phyloP scores from a whole-genome alignment of 2,329 filamentous ascomycete species.

The Chaetomium strumarium region DNA sequence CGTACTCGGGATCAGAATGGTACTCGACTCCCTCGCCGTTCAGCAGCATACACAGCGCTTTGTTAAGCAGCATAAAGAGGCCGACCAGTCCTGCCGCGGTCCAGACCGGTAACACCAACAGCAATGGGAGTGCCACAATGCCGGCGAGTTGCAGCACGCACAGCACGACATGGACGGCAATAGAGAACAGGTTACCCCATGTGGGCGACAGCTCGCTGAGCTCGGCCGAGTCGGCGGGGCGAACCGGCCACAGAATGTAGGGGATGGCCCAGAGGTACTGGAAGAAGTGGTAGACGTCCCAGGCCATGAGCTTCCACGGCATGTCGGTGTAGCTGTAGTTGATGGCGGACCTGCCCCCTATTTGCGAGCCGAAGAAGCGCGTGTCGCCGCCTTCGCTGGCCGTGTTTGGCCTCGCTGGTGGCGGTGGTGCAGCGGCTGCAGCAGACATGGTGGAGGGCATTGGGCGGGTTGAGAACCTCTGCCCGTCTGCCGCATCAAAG shows the following conservation, averaged over 20 bases:
- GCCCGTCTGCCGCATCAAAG: no score
- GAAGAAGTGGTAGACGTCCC: slow-evolving; percentile 52
- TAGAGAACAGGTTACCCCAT: slow-evolving; percentile 47
- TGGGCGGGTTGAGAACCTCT: no score
- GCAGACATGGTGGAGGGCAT: slow-evolving; percentile 1
- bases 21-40: slow-evolving; percentile 48
- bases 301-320: slow-evolving; percentile 45
- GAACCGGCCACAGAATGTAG: slow-evolving; percentile 54
- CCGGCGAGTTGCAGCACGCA: slow-evolving; percentile 55
- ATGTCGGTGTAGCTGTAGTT: slow-evolving; percentile 56
- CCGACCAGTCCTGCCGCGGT: slow-evolving; percentile 35
- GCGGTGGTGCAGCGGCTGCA: not conserved
- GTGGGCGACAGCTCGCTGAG: slow-evolving; percentile 62
- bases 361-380: slow-evolving; percentile 53
- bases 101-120: slow-evolving; percentile 45
- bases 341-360: slow-evolving; percentile 51
- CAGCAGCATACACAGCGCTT: slow-evolving; percentile 44
- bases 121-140: slow-evolving; percentile 50
- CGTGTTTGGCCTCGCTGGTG: not conserved
- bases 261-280: slow-evolving; percentile 51
- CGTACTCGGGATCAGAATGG: slow-evolving; percentile 48
- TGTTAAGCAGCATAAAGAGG: slow-evolving; percentile 46
- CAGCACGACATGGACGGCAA: slow-evolving; percentile 54
- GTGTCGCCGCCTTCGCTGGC: slow-evolving; percentile 28
- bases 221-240: slow-evolving; percentile 44